These are phyloP conservation scores for Brassica hybrid DNA, from an alignment of 441 rosid species.

Conservation along the genomic window DNA sequence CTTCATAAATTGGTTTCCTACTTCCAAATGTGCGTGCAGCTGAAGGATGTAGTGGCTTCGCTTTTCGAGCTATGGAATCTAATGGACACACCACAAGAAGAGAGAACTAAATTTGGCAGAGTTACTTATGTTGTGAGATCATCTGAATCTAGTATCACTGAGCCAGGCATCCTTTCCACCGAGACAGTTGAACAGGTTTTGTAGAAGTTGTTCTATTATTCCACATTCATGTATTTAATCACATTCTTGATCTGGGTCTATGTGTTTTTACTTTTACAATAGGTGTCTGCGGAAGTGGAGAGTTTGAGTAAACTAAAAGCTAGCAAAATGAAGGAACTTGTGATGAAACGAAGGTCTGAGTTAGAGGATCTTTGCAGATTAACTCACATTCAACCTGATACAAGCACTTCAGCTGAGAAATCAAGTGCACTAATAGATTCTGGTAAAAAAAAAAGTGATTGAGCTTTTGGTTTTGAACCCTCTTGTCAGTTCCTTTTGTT, in stretches of 20 bases:
- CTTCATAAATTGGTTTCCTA: too few species aligned
- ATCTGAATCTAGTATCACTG: slow-evolving; percentile 70
- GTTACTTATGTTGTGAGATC: slow-evolving; percentile 62
- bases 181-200: slow-evolving; percentile 54
- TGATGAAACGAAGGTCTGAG: slow-evolving; percentile 70
- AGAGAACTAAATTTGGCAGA: slow-evolving; percentile 62
- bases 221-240: not conserved
- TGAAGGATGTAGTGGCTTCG: slow-evolving; percentile 67
- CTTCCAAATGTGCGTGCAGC: slow-evolving; percentile 53
- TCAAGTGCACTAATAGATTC: slow-evolving; percentile 77
- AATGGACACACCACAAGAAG: slow-evolving; percentile 91
- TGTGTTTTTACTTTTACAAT: slow-evolving; percentile 15
- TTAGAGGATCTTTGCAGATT: slow-evolving; percentile 64
- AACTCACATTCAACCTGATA: slow-evolving; percentile 67
- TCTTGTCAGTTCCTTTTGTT: not conserved
- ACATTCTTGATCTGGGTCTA: not conserved
- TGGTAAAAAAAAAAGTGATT: slow-evolving; percentile 42
- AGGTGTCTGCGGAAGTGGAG: slow-evolving; percentile 85
- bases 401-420: slow-evolving; percentile 75
- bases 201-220: not conserved
- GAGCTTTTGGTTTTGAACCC: slow-evolving; percentile 1
- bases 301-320: slow-evolving; percentile 65
- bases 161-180: slow-evolving; percentile 70
- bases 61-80: slow-evolving; percentile 91
- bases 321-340: slow-evolving; percentile 79